A percentile compares a stretch with the other conserved stretches of the same genome.
These are phyloP conservation scores for Xylaria sp. DNA, from an alignment of 2,329 filamentous ascomycete species.

Conservation along the genomic window DNA sequence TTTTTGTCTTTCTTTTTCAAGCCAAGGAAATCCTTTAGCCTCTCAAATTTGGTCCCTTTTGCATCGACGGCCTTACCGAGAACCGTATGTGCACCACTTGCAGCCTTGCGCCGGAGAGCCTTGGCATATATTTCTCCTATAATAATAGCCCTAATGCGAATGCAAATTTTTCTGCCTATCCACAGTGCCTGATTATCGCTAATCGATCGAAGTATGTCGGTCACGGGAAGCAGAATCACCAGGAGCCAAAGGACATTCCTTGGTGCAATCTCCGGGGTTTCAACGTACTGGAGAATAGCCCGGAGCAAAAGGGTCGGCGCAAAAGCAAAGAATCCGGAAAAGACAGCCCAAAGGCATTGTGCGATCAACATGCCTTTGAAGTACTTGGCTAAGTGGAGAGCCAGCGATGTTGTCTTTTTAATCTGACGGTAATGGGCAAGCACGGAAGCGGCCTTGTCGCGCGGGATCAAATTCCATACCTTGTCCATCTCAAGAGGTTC, in stretches of 20 bases:
- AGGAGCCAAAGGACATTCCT: conserved; percentile 94
- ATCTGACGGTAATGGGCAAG: conserved; percentile 85
- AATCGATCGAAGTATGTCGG: conserved; percentile 83
- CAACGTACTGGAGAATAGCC: conserved; percentile 93
- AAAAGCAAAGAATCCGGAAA: conserved; percentile 87
- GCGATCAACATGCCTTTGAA: conserved; percentile 80
- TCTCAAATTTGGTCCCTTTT: conserved; percentile 56
- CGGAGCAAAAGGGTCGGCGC: conserved; percentile 90
- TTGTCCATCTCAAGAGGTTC: conserved; percentile 82
- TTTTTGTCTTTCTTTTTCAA: conserved; percentile 67
- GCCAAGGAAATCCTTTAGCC: conserved; percentile 66
- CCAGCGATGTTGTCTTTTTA: conserved; percentile 81
- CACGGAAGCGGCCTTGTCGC: conserved; percentile 85
- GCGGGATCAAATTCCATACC: conserved; percentile 91
- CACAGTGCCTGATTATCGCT: conserved; percentile 88
- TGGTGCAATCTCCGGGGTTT: conserved; percentile 78
- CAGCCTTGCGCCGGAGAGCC: conserved; percentile 88
- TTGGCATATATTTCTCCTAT: conserved; percentile 98
- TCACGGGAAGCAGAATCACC: conserved; percentile 87
- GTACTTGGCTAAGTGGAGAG: conserved; percentile 83
- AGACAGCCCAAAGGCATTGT: conserved; percentile 82
- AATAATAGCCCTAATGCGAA: conserved; percentile 91
- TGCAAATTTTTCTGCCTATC: conserved; percentile 94
- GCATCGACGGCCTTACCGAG: conserved; percentile 66
- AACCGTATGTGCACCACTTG: conserved; percentile 78